A percentile compares a stretch with the other conserved stretches of the same genome.
Conservation (phyloP, 208 protist species). For the Crithidia fasciculata region DNA sequence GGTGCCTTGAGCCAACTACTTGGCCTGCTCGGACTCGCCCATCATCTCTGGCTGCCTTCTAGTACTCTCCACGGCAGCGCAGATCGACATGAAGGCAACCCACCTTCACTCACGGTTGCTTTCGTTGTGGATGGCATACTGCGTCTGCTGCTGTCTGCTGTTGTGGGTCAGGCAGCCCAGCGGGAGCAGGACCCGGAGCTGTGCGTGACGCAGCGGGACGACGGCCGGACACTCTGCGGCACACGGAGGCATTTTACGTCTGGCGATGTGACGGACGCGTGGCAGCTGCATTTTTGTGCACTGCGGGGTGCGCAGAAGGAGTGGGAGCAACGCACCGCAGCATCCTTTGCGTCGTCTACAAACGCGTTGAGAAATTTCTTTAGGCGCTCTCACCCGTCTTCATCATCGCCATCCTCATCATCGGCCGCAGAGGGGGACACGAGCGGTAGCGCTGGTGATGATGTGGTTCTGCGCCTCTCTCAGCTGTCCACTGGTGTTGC, state of each 20-base stretch:
- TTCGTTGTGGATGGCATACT: constrained; percentile 38
- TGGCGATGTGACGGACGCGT: constrained; percentile 64
- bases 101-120: constrained; percentile 16
- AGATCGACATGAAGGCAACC: neutral
- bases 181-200: constrained; percentile 74
- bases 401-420: too few species aligned
- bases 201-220: constrained; percentile 15
- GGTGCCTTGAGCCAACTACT: constrained; percentile 30
- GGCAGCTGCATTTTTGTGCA: constrained; percentile 19
- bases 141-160: constrained; percentile 42
- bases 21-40: constrained; percentile 48
- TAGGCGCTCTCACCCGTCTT: neutral
- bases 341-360: neutral
- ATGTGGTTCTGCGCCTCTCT: too few species aligned
- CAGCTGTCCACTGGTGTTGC: too few species aligned
- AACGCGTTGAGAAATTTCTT: constrained; percentile 26
- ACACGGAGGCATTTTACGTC: constrained; percentile 42
- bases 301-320: constrained; percentile 13
- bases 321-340: constrained; percentile 6
- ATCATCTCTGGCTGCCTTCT: constrained; percentile 31
- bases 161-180: constrained; percentile 36
- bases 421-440: too few species aligned
- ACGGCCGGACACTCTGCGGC: constrained; percentile 30
- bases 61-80: neutral
- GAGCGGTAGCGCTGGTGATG: too few species aligned